Evolutionary conservation across 2,329 filamentous ascomycete species (phyloP).

Genomic region (Furcasterigmium furcatum): DNA sequence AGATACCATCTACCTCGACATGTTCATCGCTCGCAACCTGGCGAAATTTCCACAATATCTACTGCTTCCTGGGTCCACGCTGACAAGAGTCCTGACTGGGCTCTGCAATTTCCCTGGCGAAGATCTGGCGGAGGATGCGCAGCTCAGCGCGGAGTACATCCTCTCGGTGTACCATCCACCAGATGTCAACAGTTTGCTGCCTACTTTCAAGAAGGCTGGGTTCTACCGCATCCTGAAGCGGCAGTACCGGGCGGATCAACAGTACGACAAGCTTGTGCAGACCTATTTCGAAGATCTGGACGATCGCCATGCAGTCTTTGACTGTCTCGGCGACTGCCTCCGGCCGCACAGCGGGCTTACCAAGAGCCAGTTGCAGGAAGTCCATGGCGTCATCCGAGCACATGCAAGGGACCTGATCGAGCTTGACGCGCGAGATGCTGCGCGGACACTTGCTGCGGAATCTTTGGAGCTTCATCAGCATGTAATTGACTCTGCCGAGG

Average conservation of each 20-base stretch:
- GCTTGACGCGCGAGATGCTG: slow-evolving; percentile 64
- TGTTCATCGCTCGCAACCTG: slow-evolving; percentile 95
- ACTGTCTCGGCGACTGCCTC: slow-evolving; percentile 74
- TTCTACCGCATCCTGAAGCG: slow-evolving; percentile 93
- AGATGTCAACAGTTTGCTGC: slow-evolving; percentile 72
- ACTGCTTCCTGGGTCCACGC: slow-evolving; percentile 78
- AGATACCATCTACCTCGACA: slow-evolving; percentile 93
- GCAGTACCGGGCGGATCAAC: slow-evolving; percentile 75
- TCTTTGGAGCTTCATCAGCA: slow-evolving; percentile 63
- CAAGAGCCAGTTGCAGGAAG: slow-evolving; percentile 68
- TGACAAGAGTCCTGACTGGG: slow-evolving; percentile 76
- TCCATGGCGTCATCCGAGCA: slow-evolving; percentile 63
- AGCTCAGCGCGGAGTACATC: slow-evolving; percentile 94
- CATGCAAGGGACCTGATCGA: slow-evolving; percentile 65
- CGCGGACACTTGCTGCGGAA: slow-evolving; percentile 59
- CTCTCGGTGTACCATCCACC: slow-evolving; percentile 91
- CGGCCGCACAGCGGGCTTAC: slow-evolving; percentile 59
- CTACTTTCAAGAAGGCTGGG: slow-evolving; percentile 71
- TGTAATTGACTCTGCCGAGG: slow-evolving; percentile 59
- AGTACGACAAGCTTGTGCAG: slow-evolving; percentile 74
- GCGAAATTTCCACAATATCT: slow-evolving; percentile 97
- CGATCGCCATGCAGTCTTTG: slow-evolving; percentile 72
- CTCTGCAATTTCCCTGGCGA: slow-evolving; percentile 80
- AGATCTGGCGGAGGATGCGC: slow-evolving; percentile 86
- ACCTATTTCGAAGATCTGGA: slow-evolving; percentile 83